Percentiles rank a stretch among this genome's conserved stretches.
These are phyloP conservation scores for Clavispora vitiphila DNA, from an alignment of 805 yeast species.

Conservation along the genomic window DNA sequence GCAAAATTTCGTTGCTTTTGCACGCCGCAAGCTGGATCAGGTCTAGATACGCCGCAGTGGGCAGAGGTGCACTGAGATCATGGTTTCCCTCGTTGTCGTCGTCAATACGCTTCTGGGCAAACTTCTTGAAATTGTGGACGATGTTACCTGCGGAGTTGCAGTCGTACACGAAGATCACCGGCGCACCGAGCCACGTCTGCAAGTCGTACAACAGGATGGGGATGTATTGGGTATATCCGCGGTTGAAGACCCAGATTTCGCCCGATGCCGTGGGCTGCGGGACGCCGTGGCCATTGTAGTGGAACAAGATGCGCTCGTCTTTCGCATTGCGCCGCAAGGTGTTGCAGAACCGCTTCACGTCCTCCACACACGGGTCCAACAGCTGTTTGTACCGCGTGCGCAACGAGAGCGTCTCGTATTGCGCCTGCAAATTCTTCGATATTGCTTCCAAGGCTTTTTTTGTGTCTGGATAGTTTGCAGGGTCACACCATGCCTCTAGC, in stretches of 20 bases:
- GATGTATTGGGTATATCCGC: conserved; percentile 95
- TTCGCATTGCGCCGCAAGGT: conserved; percentile 85
- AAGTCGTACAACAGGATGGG: conserved; percentile 93
- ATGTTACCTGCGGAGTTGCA: conserved; percentile 94
- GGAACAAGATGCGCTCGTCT: conserved; percentile 89
- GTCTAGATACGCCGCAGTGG: conserved; percentile 67
- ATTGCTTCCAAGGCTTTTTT: conserved; percentile 88
- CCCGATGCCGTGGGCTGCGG: conserved; percentile 96
- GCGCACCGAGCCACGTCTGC: conserved; percentile 97
- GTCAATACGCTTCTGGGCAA: conserved; percentile 83
- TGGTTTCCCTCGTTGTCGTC: conserved; percentile 69
- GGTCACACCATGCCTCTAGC: conserved; percentile 91
- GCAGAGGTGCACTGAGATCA: conserved; percentile 51
- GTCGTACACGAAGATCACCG: conserved; percentile 91
- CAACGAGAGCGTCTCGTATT: conserved; percentile 83
- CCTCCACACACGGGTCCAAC: conserved; percentile 93
- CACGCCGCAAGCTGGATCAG: conserved; percentile 95
- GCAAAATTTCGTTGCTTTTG: conserved; percentile 74
- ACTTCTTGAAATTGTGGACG: conserved; percentile 80
- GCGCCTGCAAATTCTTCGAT: conserved; percentile 81
- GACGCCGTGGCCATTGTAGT: conserved; percentile 97
- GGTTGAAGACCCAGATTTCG: conserved; percentile 96
- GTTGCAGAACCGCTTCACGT: conserved; percentile 85
- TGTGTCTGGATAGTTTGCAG: conserved; percentile 72
- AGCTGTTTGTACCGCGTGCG: conserved; percentile 88